phyloP scores from a whole-genome alignment of 805 yeast species.

The Cyberlindnera mrakii region DNA sequence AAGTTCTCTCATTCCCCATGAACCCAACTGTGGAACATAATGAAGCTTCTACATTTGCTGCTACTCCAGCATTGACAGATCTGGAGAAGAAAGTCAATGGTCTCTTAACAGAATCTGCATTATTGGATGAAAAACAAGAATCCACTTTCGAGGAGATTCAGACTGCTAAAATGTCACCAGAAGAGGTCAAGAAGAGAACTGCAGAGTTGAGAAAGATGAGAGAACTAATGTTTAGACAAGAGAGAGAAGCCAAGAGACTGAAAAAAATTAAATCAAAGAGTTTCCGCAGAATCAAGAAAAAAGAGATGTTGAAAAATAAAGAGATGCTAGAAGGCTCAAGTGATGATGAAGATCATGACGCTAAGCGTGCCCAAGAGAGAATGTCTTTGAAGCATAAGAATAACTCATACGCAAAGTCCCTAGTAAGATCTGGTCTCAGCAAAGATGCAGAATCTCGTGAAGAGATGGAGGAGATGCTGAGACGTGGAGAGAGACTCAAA shows the following conservation, averaged over 20 bases:
- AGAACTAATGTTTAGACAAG: constrained; percentile 94
- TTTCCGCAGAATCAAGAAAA: constrained; percentile 79
- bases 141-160: constrained; percentile 86
- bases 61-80: constrained; percentile 39
- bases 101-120: constrained; percentile 57
- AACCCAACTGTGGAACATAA: constrained; percentile 38
- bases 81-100: constrained; percentile 61
- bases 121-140: constrained; percentile 67
- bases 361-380: constrained; percentile 81
- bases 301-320: constrained; percentile 66
- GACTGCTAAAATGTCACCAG: constrained; percentile 71
- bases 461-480: constrained; percentile 91
- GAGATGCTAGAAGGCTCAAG: constrained; percentile 55
- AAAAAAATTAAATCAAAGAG: constrained; percentile 93
- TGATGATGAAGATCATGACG: constrained; percentile 59
- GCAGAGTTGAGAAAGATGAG: constrained; percentile 86
- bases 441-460: constrained; percentile 80
- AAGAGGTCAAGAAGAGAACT: constrained; percentile 71
- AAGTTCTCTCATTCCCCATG: constrained; percentile 74
- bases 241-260: constrained; percentile 80
- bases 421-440: constrained; percentile 85
- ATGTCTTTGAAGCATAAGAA: constrained; percentile 90
- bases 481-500: constrained; percentile 75
- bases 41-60: constrained; percentile 51
- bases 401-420: constrained; percentile 84